phyloP scores from a whole-genome alignment of 257 asterid species.

The Fraxinus anomala region DNA sequence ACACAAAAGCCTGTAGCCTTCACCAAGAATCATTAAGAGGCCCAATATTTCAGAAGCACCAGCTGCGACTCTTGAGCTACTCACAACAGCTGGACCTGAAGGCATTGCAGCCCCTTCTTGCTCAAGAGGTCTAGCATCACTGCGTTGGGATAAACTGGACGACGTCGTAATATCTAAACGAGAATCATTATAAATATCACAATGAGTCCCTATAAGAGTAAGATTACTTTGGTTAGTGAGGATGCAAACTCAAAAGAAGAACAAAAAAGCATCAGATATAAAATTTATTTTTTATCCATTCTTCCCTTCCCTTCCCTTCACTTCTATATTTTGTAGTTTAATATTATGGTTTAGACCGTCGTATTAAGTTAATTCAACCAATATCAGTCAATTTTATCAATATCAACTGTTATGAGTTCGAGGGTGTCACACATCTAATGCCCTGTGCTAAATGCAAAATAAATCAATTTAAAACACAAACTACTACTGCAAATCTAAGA shows the following conservation, averaged over 20 bases:
- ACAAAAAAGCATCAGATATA: constrained; percentile 2
- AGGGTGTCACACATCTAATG: background rate
- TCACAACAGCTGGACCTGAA: constrained; percentile 46
- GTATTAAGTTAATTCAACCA: constrained; percentile 19
- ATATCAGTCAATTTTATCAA: constrained; percentile 16
- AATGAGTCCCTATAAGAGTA: constrained; percentile 54
- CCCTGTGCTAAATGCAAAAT: background rate
- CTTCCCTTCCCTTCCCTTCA: background rate
- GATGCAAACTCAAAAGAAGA: constrained; percentile 17
- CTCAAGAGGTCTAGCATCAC: constrained; percentile 60
- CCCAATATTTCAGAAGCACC: constrained; percentile 74
- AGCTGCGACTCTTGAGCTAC: constrained; percentile 52
- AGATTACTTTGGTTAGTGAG: constrained; percentile 27
- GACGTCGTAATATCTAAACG: constrained; percentile 50
- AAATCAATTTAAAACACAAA: background rate
- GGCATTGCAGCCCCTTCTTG: constrained; percentile 59
- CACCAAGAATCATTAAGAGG: constrained; percentile 85
- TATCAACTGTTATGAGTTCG: background rate
- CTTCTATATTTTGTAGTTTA: background rate
- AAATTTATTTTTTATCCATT: background rate
- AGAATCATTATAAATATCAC: constrained; percentile 70
- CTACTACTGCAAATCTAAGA: background rate
- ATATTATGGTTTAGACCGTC: constrained; percentile 1
- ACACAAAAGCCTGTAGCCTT: constrained; percentile 83
- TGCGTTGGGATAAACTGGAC: constrained; percentile 50